These are phyloP conservation scores for Spongospora subterranea DNA, from an alignment of 208 protist species.

Conservation along the genomic window DNA sequence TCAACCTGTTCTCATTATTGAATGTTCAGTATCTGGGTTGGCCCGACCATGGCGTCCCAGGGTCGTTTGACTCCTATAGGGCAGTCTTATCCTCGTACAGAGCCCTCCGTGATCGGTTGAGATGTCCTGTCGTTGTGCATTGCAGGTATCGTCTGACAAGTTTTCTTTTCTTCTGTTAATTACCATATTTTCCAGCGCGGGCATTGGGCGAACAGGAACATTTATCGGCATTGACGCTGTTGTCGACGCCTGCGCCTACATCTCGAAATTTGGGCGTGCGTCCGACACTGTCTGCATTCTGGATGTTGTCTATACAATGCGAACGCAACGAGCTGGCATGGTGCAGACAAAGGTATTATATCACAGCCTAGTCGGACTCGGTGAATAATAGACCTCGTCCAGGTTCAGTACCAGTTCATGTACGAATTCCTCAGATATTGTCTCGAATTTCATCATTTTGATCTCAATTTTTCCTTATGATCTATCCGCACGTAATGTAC, in stretches of 20 bases:
- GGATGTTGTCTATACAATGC: constrained; percentile 21
- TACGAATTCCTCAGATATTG: constrained; percentile 49
- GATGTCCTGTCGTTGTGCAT: not conserved
- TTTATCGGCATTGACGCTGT: constrained; percentile 13
- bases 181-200: not conserved
- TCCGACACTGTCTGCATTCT: not conserved
- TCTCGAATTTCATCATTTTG: constrained; percentile 16
- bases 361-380: not conserved
- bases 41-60: constrained; percentile 32
- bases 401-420: constrained; percentile 51
- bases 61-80: constrained; percentile 1
- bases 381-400: not conserved
- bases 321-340: constrained; percentile 35
- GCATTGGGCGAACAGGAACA: constrained; percentile 21
- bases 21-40: constrained; percentile 36
- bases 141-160: not conserved
- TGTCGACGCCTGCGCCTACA: not conserved
- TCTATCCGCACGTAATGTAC: not conserved
- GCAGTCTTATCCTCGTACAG: not conserved
- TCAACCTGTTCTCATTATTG: too few species aligned
- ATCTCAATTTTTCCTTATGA: not conserved
- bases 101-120: not conserved
- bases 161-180: not conserved
- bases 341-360: constrained; percentile 21
- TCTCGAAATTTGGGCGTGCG: not conserved